phyloP scores from a whole-genome alignment of 257 asterid genomes.

The Sherardia arvensis region DNA sequence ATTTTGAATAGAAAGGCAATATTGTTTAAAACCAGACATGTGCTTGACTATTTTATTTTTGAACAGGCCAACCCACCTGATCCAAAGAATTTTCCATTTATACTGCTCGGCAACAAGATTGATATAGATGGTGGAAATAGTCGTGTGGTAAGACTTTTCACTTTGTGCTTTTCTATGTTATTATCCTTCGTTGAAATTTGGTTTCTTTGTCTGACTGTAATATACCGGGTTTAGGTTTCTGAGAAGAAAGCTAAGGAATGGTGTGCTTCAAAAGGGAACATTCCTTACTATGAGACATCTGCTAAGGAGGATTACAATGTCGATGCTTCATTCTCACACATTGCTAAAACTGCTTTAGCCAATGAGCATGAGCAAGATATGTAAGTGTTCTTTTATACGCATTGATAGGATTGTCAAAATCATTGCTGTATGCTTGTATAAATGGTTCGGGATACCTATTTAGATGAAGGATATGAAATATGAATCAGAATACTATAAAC shows the following conservation, averaged over 20 bases:
- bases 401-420: background rate
- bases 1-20: background rate
- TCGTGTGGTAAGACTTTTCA: conserved; percentile 65
- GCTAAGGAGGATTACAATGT: conserved; percentile 96
- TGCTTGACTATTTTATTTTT: conserved; percentile 18
- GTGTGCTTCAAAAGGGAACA: conserved; percentile 95
- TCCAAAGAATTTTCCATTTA: conserved; percentile 85
- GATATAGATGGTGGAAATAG: conserved; percentile 98
- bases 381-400: conserved; percentile 36
- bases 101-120: conserved; percentile 89
- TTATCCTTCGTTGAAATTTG: background rate
- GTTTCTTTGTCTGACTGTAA: conserved; percentile 1
- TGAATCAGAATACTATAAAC: background rate
- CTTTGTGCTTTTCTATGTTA: background rate
- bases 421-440: background rate
- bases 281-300: conserved; percentile 96
- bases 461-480: background rate
- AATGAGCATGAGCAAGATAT: conserved; percentile 91
- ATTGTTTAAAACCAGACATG: background rate
- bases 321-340: conserved; percentile 80
- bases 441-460: background rate
- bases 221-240: conserved; percentile 53
- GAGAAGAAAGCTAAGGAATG: conserved; percentile 94
- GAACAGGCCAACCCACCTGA: conserved; percentile 93
- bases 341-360: conserved; percentile 92